Evolutionary conservation across 768 basidiomycete genomes (phyloP).

Genomic region (Psilocybe tampanensis): DNA sequence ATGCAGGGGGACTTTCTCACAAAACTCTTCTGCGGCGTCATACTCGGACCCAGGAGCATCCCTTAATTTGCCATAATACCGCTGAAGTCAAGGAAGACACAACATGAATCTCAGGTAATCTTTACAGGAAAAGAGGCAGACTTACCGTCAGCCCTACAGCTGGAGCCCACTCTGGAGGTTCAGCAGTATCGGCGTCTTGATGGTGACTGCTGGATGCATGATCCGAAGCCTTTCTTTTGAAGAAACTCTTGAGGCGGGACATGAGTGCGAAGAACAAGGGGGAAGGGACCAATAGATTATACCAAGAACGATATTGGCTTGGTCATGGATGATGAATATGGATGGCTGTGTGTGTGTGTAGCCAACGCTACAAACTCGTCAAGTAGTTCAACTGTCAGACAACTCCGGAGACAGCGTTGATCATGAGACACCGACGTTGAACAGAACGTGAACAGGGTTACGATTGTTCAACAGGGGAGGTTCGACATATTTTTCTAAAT

Average conservation of each 20-base stretch:
- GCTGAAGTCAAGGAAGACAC: slow-evolving; percentile 27
- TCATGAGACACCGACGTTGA: no score
- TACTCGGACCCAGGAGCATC: slow-evolving; percentile 64
- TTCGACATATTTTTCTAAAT: no score
- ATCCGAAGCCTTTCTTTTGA: slow-evolving; percentile 8
- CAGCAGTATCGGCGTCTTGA: not conserved
- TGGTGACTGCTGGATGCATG: not conserved
- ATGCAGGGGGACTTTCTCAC: slow-evolving; percentile 38
- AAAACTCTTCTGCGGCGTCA: slow-evolving; percentile 53
- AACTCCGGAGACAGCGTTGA: no score
- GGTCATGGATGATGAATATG: not conserved
- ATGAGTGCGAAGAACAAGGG: not conserved
- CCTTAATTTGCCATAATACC: slow-evolving; percentile 48
- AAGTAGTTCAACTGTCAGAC: no score
- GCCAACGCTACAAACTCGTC: no score
- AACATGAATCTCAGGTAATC: not conserved
- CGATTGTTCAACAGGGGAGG: no score
- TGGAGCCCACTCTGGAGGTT: slow-evolving; percentile 60
- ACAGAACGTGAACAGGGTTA: no score
- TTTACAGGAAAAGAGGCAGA: not conserved
- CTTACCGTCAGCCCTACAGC: slow-evolving; percentile 54
- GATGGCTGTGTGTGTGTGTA: not conserved
- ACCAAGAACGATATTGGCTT: not conserved
- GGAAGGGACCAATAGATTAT: not conserved
- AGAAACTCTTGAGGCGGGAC: slow-evolving; percentile 15